A percentile compares a stretch with the other conserved stretches of the same genome.
phyloP scores from a whole-genome alignment of 352 stramenopile species.

The Pseudoperonospora humuli region DNA sequence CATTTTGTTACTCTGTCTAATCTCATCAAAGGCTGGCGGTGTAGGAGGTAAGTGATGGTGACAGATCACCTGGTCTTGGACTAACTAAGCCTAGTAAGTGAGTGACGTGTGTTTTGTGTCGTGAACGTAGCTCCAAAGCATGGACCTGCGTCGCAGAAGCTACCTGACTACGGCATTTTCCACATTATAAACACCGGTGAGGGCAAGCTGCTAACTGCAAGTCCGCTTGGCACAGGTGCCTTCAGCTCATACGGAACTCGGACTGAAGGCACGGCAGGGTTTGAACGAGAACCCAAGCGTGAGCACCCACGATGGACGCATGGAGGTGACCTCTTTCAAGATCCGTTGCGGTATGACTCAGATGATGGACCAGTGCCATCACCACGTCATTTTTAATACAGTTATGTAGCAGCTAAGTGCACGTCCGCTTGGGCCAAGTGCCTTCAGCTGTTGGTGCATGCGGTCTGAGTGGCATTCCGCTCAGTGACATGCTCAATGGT shows the following conservation, averaged over 20 bases:
- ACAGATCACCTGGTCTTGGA: not conserved
- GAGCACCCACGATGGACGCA: constrained; percentile 67
- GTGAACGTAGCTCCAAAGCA: constrained; percentile 49
- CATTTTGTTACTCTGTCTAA: constrained; percentile 66
- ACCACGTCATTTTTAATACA: constrained; percentile 47
- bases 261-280: constrained; percentile 9
- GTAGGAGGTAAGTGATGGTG: constrained; percentile 46
- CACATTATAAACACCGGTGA: constrained; percentile 74
- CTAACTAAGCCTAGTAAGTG: not conserved
- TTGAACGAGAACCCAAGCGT: constrained; percentile 27
- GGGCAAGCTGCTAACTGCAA: constrained; percentile 53
- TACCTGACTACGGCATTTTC: constrained; percentile 83
- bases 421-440: no score
- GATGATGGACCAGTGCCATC: constrained; percentile 62
- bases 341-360: constrained; percentile 77
- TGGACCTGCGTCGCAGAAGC: constrained; percentile 42
- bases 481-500: constrained; percentile 50
- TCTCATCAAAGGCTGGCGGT: constrained; percentile 74
- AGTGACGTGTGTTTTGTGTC: not conserved
- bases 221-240: constrained; percentile 41
- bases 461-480: constrained; percentile 36
- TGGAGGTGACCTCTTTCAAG: constrained; percentile 74
- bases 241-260: constrained; percentile 47
- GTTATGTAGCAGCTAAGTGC: no score
- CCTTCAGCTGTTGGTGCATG: no score